Evolutionary conservation across 225 moss, liverwort and hornwort species (phyloP), one percentile per base, ranked within the genome.

Genomic region (Marchantia paleacea): DNA sequence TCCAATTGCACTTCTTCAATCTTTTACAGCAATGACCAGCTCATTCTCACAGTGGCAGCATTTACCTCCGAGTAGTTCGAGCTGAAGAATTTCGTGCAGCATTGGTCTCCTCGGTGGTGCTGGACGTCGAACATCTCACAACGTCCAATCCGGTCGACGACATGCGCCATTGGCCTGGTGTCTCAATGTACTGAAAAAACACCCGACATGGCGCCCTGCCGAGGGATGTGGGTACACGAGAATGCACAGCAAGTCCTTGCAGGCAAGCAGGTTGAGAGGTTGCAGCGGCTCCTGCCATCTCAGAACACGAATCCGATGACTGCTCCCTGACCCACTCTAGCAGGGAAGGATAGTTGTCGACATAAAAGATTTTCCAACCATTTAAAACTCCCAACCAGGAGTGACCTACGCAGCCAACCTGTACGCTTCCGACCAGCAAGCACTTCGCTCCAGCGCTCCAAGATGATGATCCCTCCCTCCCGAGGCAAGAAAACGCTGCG

Each of bases 261-360:
- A 85, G 75, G 68, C 85, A 70, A 83, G 83, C 87, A 84, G 90
- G 82, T 82, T 80, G 75, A 80, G 83, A 79, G 80, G 89, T 80
- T 47, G 79, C 81, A 93, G 89, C 79, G 91, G 91, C 67, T 85
- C 82, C 83, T 85, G 91, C 93, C 94, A 97, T 86, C 87, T 62
- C 87, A 81, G 57, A 53, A 78, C 52, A 75, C 72, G 72, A 76
- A 72, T 82, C 57, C 14, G n/a, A 5, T 51, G 69, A 60, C 58
- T 79, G 50, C 20, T 49, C 73, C 79, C 62, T 54, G 13, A 57
- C 71, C 80, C 80, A 52, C 70, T 63, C 72, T 78, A 78, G n/a
- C 61, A 76, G 51, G 55, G 66, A 72, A 79, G 62, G 58, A 47
- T 55, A 50, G 48, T 51, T 79, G 69, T 79, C 75, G 61, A 81